Base-by-base conservation (phyloP, 2,329 filamentous ascomycete genomes). In the Zymoseptoria brevis region DNA sequence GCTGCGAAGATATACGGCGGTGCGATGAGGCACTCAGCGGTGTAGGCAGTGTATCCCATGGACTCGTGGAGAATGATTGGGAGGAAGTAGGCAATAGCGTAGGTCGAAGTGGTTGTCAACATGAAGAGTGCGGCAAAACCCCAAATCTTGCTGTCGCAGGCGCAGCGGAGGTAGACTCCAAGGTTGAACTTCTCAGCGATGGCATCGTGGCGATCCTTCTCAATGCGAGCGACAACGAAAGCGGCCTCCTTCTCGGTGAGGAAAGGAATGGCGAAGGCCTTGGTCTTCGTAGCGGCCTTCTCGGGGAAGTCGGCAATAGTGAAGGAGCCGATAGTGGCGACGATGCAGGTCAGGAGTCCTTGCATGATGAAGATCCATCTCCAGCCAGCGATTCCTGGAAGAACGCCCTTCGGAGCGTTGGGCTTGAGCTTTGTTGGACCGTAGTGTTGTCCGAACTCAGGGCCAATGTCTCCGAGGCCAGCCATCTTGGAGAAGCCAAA, bases 61-160 rank as follows among this genome's bases (percentile, higher is more conserved):
- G 69, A 68, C 41, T 68, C 68, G 21, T 71, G 60, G 26, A 74
- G 70, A 54, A 74, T 74, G 65, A 73, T 72, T n/a, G 72, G 72
- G 1, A 73, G 63, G 67, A 74, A 74, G 62, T 70, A 74, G 16
- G 71, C 70, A 50, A 71, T 70, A 24, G 71, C 70, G 57, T 73
- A 74, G 5, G 68, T 70, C 49, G 53, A 30, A 5, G 66, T 68
- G 0, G 88, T 90, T 2, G 83, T 83, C 71, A 83, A 82, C 55
- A 59, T 57, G 51, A 63, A 61, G 45, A 83, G 77, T 64, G 78
- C 60, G 0, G 79, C 81, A 58, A 81, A 83, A 1, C 71, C 77
- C 80, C 81, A 83, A 55, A 83, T 75, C 65, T 83, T 83, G 58
- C 75, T 65, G 61, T 84, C 81, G 1, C 72, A 58, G 2, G 73